Percentiles rank a stretch among this genome's conserved stretches.
Evolutionary conservation across 2,329 filamentous ascomycete species (phyloP).

Genomic region (Aspergillus arachidicola): DNA sequence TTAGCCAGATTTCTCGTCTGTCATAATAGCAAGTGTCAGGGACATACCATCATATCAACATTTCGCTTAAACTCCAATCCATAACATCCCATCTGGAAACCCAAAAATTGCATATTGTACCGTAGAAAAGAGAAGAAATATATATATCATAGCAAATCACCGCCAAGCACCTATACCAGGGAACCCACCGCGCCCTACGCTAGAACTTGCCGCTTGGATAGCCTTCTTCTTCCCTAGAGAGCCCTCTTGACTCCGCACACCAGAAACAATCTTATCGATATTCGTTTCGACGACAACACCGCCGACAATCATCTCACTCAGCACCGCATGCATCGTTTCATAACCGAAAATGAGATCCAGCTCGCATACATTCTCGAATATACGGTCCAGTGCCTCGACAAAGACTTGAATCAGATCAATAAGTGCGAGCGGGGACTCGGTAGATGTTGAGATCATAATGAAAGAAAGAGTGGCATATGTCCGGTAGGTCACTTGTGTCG

Average conservation of each 20-base stretch:
- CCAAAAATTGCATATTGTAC: background rate
- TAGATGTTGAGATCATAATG: slow-evolving; percentile 95
- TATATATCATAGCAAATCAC: slow-evolving; percentile 21
- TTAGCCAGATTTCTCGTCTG: background rate
- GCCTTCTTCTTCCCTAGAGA: slow-evolving; percentile 46
- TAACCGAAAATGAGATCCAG: slow-evolving; percentile 99
- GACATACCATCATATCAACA: background rate
- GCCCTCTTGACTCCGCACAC: slow-evolving; percentile 64
- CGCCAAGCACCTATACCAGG: slow-evolving; percentile 45
- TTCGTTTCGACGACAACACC: slow-evolving; percentile 94
- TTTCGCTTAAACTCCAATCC: background rate
- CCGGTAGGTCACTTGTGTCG: slow-evolving; percentile 94
- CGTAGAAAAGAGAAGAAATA: background rate
- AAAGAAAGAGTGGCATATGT: slow-evolving; percentile 99
- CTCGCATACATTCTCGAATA: slow-evolving; percentile 99
- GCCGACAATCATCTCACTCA: slow-evolving; percentile 93
- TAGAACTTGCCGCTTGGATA: slow-evolving; percentile 45
- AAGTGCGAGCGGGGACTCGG: slow-evolving; percentile 90
- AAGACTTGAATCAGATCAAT: slow-evolving; percentile 98
- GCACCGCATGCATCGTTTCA: slow-evolving; percentile 87
- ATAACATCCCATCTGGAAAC: background rate
- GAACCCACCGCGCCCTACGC: slow-evolving; percentile 39
- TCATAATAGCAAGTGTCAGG: background rate
- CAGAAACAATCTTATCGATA: slow-evolving; percentile 82
- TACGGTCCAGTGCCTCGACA: slow-evolving; percentile 87